These are phyloP conservation scores for Thelonectria olida DNA, from an alignment of 2,329 filamentous ascomycete species.

Conservation along the genomic window DNA sequence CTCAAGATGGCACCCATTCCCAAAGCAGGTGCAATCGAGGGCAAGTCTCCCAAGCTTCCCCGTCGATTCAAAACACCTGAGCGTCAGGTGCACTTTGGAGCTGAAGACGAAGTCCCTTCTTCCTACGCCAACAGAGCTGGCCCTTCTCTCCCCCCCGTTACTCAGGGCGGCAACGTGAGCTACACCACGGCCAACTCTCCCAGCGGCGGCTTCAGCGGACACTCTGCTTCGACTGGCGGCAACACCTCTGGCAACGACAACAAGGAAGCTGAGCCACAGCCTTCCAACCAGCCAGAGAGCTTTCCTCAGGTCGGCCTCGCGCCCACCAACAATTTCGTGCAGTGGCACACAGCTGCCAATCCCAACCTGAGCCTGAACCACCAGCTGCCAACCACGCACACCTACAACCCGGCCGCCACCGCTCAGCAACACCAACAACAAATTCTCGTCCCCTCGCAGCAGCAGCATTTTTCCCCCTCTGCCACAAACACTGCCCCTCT, in stretches of 20 bases:
- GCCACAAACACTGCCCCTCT: slow-evolving; percentile 4
- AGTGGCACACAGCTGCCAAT: slow-evolving; percentile 48
- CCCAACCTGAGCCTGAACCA: slow-evolving; percentile 45
- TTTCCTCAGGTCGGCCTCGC: slow-evolving; percentile 44
- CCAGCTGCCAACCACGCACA: slow-evolving; percentile 34
- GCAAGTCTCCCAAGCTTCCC: slow-evolving; percentile 43
- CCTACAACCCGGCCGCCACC: slow-evolving; percentile 16
- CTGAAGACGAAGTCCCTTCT: slow-evolving; percentile 15
- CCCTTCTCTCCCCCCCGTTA: background rate
- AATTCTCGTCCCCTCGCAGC: background rate
- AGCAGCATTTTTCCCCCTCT: slow-evolving; percentile 8
- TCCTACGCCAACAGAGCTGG: slow-evolving; percentile 1
- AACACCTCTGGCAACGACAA: slow-evolving; percentile 4
- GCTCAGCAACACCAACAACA: slow-evolving; percentile 23
- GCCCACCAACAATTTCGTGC: slow-evolving; percentile 34
- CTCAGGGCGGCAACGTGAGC: background rate
- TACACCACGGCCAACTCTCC: slow-evolving; percentile 36
- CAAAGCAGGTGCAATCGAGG: slow-evolving; percentile 32
- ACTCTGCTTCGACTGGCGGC: slow-evolving; percentile 1
- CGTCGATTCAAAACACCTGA: slow-evolving; percentile 40
- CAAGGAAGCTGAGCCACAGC: slow-evolving; percentile 19
- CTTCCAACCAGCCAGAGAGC: slow-evolving; percentile 22
- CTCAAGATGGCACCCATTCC: slow-evolving; percentile 36
- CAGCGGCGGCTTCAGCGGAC: slow-evolving; percentile 34
- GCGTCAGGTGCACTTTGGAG: slow-evolving; percentile 47